Evolutionary conservation across 495 filamentous ascomycete genomes (phyloP), one percentile per base, ranked within the genome.

Genomic region (Astrocystis sublimbata): DNA sequence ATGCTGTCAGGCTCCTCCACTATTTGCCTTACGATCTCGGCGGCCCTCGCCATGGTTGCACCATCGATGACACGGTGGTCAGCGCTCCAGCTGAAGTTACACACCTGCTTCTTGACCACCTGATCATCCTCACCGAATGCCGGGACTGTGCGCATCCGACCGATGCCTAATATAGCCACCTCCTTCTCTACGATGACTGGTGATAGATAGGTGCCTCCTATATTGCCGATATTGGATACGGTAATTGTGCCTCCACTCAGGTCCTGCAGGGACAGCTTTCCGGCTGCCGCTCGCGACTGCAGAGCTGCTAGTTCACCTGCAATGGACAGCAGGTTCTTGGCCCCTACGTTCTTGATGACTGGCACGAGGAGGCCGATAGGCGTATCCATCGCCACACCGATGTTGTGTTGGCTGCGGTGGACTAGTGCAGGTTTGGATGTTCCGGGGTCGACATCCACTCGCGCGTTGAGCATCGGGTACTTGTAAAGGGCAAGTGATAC

Each of bases 21-120:
- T 41, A 89, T 87, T 30, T 81, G 78, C 62, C 84, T 85, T 36
- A 98, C 88, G 62, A 84, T 81, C 62, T 91, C 90, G 1, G 92
- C 92, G 77, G 93, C 92, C 45, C 92, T 78, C 8, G 96, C 96
- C 85, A 96, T 89, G 28, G 90, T 96, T 31, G 92, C 94, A 5
- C 96, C 96, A 77, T 99, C 96, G 46, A 98, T 86, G 52, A 98
- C 87, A 5, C 96, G 80, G 77, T 99, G 96, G 75, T 99, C 96
- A 19, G 93, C 96, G 70, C 92, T 93, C 93, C 93, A 99, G 70
- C 92, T 96, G 66, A 98, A 93, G 71, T 94, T 90, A 66, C 86
- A 85, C 31, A 91, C 78, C 60, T 89, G 83, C 72, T 83, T 85
- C 68, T 75, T 80, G 23, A 91, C 78, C 19, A 92, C 71, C 43